Base-by-base conservation (phyloP, 352 stramenopile species). In the Globisporangium lucens region DNA sequence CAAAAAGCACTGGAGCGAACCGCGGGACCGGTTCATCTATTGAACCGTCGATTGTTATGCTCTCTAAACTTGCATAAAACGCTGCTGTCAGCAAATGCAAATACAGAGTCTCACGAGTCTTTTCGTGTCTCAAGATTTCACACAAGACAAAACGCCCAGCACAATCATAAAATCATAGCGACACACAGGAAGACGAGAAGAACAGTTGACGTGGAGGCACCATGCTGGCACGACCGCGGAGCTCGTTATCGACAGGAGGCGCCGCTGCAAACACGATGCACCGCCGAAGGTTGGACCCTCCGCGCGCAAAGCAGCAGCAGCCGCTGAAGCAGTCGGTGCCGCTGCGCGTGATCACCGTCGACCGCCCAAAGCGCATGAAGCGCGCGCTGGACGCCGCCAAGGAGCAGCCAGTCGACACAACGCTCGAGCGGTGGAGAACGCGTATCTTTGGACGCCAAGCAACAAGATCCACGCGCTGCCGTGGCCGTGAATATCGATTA, bases 341-440 rank as follows among this genome's bases (percentile, higher is more conserved):
- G 24, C 53, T 81, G 62, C 78, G 80, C 47, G 60, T 78, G 51
- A 89, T 89, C 65, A 35, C 57, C 20, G 66, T 89, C 57, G 75
- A 89, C 61, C 74, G 81, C 9, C 81, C 74, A 33, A 63, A 52
- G 57, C 61, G 75, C 3, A 9, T 71, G 49, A 69, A 36, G 43
- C 58, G 52, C 24, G 68, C 63, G 49, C 74, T 71, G 15, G 68
- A 67, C 1, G 61, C 61, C 24, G 55, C 61, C 22, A 17, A 29
- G 2, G 61, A 72, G 10, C 55, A 66, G 38, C 47, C 43, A 9
- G 17, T 41, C 0, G 38, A 58, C 3, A 56, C 63, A 13, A 47
- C 30, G 52, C 30, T 63, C 22, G 52, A 64, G 4, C 46, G 13
- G n/a, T 52, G 66, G 22, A 56, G 62, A 38, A 43, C 41, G 6